Evolutionary conservation across 2,329 filamentous ascomycete species (phyloP).

Genomic region (Beauveria caledonica): DNA sequence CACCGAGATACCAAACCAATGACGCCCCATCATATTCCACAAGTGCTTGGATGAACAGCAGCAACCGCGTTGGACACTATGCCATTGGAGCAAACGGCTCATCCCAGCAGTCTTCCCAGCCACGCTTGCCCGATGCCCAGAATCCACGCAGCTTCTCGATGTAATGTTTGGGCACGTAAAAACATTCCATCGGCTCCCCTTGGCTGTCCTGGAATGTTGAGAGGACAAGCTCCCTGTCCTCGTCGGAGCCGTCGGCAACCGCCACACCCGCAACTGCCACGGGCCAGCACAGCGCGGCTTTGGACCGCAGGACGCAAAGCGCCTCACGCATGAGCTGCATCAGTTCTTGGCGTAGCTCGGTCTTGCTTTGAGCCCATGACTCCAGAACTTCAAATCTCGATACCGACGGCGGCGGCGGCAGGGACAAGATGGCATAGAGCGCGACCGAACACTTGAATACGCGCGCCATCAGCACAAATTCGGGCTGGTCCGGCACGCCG

Average conservation of each 20-base stretch:
- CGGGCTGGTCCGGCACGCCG: background rate
- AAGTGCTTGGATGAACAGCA: background rate
- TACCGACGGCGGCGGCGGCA: background rate
- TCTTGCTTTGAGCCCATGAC: background rate
- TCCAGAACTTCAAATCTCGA: background rate
- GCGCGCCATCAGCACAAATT: background rate
- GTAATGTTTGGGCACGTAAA: background rate
- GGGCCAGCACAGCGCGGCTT: background rate
- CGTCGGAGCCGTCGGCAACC: background rate
- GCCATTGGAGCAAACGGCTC: background rate
- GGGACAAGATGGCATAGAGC: background rate
- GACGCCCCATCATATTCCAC: too few species aligned
- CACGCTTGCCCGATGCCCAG: background rate
- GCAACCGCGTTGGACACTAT: background rate
- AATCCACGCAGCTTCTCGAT: background rate
- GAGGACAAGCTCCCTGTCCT: background rate
- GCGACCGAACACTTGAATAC: background rate
- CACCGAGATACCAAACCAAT: too few species aligned
- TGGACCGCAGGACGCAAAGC: background rate
- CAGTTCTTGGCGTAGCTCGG: background rate
- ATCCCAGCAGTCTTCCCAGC: conserved; percentile 2
- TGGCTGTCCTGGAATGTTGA: background rate
- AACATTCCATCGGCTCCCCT: background rate
- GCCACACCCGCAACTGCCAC: background rate
- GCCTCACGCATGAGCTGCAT: background rate